Conservation (phyloP, 2,329 filamentous ascomycete species). For the Trichophyton benhamiae region DNA sequence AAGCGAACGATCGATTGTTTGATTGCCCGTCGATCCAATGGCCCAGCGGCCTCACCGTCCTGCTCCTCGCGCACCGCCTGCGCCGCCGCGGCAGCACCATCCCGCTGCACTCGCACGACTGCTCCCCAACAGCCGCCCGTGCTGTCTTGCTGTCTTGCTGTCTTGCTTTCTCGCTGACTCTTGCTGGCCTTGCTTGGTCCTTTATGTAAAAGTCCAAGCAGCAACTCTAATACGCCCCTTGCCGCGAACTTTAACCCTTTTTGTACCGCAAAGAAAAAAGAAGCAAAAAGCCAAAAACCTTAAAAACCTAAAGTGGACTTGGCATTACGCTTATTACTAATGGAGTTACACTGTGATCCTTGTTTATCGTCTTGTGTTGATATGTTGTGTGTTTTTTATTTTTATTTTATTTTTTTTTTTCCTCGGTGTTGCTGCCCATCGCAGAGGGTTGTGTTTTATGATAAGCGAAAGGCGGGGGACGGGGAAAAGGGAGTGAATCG, state of each 20-base stretch:
- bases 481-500: not conserved
- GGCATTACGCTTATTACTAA: slow-evolving; percentile 12
- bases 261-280: not conserved
- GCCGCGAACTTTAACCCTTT: not conserved
- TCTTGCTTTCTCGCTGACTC: too few relatives aligned
- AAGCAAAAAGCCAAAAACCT: slow-evolving; percentile 6
- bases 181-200: too few relatives aligned
- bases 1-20: not conserved
- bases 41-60: too few relatives aligned
- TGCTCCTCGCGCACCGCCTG: too few relatives aligned
- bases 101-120: too few relatives aligned
- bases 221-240: not conserved
- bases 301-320: slow-evolving; percentile 15
- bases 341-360: not conserved
- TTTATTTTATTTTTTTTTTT: not conserved
- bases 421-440: not conserved
- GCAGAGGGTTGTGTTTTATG: not conserved
- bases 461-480: not conserved
- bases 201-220: too few relatives aligned
- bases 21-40: not conserved
- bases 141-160: too few relatives aligned
- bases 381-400: too few relatives aligned
- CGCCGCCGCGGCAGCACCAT: too few relatives aligned
- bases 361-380: not conserved
- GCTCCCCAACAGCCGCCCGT: not conserved